Evolutionary conservation across 176 grass and related monocot species (phyloP).

Genomic region (Aegilops speltoides): DNA sequence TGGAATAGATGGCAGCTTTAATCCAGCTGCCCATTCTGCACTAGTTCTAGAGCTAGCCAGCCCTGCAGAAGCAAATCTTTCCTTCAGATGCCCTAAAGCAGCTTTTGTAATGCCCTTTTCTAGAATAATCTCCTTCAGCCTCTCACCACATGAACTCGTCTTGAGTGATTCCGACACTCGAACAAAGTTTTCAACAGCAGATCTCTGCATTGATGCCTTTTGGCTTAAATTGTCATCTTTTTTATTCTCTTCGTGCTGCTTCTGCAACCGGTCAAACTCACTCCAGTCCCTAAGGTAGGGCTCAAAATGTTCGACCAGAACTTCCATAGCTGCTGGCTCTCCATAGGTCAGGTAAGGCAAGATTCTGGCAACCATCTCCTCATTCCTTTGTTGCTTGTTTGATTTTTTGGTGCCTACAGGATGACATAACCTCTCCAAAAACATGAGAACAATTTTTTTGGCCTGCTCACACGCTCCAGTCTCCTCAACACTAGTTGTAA

Average conservation of each 20-base stretch:
- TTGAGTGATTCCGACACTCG: constrained; percentile 97
- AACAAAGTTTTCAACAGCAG: constrained; percentile 91
- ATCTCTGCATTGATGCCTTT: constrained; percentile 66
- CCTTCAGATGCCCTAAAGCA: constrained; percentile 76
- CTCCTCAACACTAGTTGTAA: constrained; percentile 69
- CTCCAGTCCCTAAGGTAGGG: constrained; percentile 83
- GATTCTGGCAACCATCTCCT: constrained; percentile 99
- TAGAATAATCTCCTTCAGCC: constrained; percentile 96
- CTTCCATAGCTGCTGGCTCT: constrained; percentile 88
- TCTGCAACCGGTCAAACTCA: constrained; percentile 77
- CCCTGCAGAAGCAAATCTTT: constrained; percentile 64
- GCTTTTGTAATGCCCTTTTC: constrained; percentile 72
- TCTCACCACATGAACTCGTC: constrained; percentile 92
- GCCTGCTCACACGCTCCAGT: constrained; percentile 79
- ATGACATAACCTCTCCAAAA: constrained; percentile 86
- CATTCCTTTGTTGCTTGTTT: constrained; percentile 94
- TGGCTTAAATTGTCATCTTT: constrained; percentile 73
- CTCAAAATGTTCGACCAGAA: constrained; percentile 93
- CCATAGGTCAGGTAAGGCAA: constrained; percentile 97
- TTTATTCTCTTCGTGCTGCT: constrained; percentile 69
- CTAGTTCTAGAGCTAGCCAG: constrained; percentile 63
- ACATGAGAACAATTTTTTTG: constrained; percentile 97
- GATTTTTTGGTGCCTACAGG: constrained; percentile 76
- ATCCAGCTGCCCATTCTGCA: constrained; percentile 71
- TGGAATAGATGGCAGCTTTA: constrained; percentile 86